Evolutionary conservation across 2,329 filamentous ascomycete genomes (phyloP).

Genomic region (Beauveria scarabaeidicola): DNA sequence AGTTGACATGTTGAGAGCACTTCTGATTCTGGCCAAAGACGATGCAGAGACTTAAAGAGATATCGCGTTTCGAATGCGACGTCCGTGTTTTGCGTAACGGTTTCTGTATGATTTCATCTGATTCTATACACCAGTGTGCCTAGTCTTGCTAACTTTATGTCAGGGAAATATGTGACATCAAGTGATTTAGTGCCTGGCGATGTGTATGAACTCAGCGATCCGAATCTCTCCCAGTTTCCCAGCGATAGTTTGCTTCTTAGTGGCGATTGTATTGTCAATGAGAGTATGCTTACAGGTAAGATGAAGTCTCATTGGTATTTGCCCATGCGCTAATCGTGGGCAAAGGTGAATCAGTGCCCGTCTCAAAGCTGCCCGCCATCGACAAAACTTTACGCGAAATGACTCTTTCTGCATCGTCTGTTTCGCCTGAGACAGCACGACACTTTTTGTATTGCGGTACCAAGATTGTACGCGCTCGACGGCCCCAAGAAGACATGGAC

Average conservation of each 20-base stretch:
- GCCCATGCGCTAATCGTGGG: slow-evolving; percentile 8
- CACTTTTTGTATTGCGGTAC: slow-evolving; percentile 94
- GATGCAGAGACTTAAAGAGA: slow-evolving; percentile 81
- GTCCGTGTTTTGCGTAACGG: slow-evolving; percentile 87
- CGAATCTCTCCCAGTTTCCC: slow-evolving; percentile 76
- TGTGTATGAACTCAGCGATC: slow-evolving; percentile 94
- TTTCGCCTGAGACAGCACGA: slow-evolving; percentile 73
- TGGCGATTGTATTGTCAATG: slow-evolving; percentile 96
- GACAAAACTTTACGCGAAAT: slow-evolving; percentile 70
- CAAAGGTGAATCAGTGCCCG: slow-evolving; percentile 82
- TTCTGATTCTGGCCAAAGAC: slow-evolving; percentile 42
- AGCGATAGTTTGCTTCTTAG: slow-evolving; percentile 86
- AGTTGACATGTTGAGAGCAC: neutral
- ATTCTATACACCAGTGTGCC: neutral
- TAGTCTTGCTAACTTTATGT: neutral
- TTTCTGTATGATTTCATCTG: slow-evolving; percentile 59
- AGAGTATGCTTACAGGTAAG: slow-evolving; percentile 83
- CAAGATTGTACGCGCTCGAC: slow-evolving; percentile 82
- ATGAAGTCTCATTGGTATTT: slow-evolving; percentile 22
- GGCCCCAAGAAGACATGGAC: slow-evolving; percentile 76
- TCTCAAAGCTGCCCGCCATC: slow-evolving; percentile 80
- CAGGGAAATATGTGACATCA: slow-evolving; percentile 76
- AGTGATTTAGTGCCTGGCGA: slow-evolving; percentile 89
- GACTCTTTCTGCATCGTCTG: slow-evolving; percentile 70
- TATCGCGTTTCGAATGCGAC: slow-evolving; percentile 92